These are phyloP conservation scores for Picochlorum sp. DNA, from an alignment of 139 green algal species.

Conservation along the genomic window DNA sequence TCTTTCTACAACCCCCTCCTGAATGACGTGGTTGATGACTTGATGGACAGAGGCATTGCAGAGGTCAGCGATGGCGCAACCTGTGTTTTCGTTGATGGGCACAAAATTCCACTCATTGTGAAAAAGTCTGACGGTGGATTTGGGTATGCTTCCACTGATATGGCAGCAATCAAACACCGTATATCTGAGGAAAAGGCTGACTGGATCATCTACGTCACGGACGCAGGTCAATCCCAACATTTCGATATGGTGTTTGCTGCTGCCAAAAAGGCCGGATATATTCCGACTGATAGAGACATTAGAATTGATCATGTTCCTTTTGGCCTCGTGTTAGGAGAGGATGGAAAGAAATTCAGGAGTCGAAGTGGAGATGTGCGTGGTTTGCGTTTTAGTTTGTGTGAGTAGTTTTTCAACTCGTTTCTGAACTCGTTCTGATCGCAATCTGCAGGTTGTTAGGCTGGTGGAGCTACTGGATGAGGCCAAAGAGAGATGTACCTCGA, in stretches of 20 bases:
- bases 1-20: conserved; percentile 96
- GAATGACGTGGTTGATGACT: conserved; percentile 60
- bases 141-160: conserved; percentile 92
- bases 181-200: conserved; percentile 83
- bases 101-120: conserved; percentile 81
- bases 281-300: conserved; percentile 31
- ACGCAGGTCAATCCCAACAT: conserved; percentile 83
- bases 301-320: conserved; percentile 89
- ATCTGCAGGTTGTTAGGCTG: conserved; percentile 67
- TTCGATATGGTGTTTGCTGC: conserved; percentile 87
- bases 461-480: conserved; percentile 96
- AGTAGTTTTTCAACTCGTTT: not conserved
- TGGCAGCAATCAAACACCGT: conserved; percentile 76
- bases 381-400: not conserved
- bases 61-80: conserved; percentile 75
- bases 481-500: conserved; percentile 47
- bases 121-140: conserved; percentile 93
- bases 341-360: conserved; percentile 86
- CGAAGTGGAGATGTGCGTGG: conserved; percentile 35
- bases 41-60: conserved; percentile 59
- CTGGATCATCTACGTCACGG: conserved; percentile 97
- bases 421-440: not conserved
- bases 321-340: conserved; percentile 91
- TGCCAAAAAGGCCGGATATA: conserved; percentile 55
- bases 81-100: conserved; percentile 64